Conservation (phyloP, 805 yeast genomes). For the Pachysolen tannophilus region DNA sequence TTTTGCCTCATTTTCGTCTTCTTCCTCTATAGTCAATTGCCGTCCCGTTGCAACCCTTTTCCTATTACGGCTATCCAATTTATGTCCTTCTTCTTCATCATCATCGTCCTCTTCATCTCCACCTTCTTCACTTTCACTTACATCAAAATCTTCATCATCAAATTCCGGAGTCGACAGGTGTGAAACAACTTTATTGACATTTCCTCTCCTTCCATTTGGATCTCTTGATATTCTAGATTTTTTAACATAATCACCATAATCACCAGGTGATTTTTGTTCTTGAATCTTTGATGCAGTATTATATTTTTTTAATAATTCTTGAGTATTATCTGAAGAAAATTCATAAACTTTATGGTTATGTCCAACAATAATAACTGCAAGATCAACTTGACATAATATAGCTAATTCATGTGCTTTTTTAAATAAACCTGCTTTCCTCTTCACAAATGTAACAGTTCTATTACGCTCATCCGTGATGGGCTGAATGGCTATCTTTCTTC, state of each 20-base stretch:
- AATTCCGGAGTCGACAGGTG: not conserved
- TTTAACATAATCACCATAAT: conserved; percentile 54
- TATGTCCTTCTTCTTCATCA: conserved; percentile 12
- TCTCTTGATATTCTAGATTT: conserved; percentile 17
- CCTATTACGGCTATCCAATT: conserved; percentile 1
- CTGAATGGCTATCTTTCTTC: conserved; percentile 90
- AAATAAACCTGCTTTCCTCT: conserved; percentile 90
- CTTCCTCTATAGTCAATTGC: too few relatives aligned
- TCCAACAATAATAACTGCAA: conserved; percentile 84
- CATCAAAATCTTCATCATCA: conserved; percentile 2
- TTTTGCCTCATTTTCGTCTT: conserved; percentile 5
- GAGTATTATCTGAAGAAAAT: conserved; percentile 65
- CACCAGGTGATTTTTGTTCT: conserved; percentile 57
- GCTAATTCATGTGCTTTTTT: conserved; percentile 82
- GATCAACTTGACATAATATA: conserved; percentile 85
- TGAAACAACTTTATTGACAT: not conserved
- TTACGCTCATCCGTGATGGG: conserved; percentile 89
- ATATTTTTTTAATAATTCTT: conserved; percentile 36
- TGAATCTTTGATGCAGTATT: conserved; percentile 24
- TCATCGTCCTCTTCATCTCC: conserved; percentile 9
- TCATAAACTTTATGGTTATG: conserved; percentile 79
- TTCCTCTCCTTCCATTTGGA: conserved; percentile 1
- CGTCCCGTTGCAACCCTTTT: conserved; percentile 2
- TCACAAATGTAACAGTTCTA: conserved; percentile 79
- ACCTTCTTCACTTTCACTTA: conserved; percentile 10